These are phyloP conservation scores for Neopestalotiopsis rosae DNA, from an alignment of 2,329 filamentous ascomycete species.

Conservation along the genomic window DNA sequence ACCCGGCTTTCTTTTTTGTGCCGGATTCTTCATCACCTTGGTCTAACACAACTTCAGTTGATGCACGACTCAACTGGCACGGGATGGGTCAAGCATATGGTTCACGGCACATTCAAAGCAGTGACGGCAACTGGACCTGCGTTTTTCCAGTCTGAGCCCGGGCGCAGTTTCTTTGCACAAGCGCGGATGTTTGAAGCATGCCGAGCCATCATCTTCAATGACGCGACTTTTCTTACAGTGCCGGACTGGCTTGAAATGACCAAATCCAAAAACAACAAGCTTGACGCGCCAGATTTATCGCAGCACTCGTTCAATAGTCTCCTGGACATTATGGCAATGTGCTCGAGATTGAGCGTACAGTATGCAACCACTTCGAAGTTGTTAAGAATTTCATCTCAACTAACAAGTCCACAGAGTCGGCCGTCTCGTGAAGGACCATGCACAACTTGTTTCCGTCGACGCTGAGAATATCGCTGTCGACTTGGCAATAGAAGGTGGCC, in stretches of 20 bases:
- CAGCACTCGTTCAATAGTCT: conserved; percentile 1
- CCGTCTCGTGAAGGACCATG: neutral
- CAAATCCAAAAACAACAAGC: neutral
- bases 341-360: conserved; percentile 16
- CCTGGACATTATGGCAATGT: conserved; percentile 10
- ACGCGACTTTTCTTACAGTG: conserved; percentile 12
- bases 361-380: neutral
- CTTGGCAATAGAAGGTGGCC: conserved; percentile 14
- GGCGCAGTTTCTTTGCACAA: conserved; percentile 15
- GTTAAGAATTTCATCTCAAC: neutral
- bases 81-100: conserved; percentile 20
- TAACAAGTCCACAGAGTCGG: conserved; percentile 3
- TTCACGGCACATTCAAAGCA: conserved; percentile 20
- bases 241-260: conserved; percentile 6
- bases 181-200: conserved; percentile 20
- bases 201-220: conserved; percentile 16
- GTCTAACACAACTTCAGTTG: neutral
- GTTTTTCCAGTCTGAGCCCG: conserved; percentile 5
- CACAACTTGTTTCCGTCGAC: neutral
- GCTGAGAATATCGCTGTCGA: neutral
- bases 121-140: conserved; percentile 12
- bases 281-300: neutral
- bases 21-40: neutral
- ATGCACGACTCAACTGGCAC: conserved; percentile 18
- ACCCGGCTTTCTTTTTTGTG: neutral